Evolutionary conservation across 2,329 filamentous ascomycete species (phyloP).

Genomic region (Pezizomycotina sp.): DNA sequence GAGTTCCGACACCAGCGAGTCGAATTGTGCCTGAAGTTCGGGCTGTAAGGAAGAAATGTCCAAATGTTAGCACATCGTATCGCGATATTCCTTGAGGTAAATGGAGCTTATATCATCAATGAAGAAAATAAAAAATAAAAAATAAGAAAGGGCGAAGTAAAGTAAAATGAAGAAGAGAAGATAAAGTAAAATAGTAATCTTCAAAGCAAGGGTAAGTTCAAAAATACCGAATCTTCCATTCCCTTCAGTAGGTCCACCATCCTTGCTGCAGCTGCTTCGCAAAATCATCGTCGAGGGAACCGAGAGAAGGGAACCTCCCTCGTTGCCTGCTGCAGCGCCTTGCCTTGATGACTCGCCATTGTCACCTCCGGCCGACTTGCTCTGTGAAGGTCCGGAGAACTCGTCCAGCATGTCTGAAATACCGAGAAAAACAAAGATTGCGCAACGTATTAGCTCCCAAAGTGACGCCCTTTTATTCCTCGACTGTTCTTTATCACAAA

Average conservation of each 20-base stretch:
- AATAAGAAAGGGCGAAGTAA: conserved; percentile 30
- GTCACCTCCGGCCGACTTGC: conserved; percentile 4
- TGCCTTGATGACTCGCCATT: conserved; percentile 11
- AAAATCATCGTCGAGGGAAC: conserved; percentile 52
- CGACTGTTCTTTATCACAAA: neutral
- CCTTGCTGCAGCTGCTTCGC: conserved; percentile 72
- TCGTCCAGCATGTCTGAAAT: conserved; percentile 72
- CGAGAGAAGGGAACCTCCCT: conserved; percentile 35
- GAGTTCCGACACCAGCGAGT: conserved; percentile 59
- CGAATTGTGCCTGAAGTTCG: conserved; percentile 64
- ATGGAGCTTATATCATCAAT: no score
- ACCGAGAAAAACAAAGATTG: neutral
- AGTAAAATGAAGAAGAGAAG: conserved; percentile 3
- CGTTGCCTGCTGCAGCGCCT: conserved; percentile 14
- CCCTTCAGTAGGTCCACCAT: conserved; percentile 73
- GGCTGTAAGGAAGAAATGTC: conserved; percentile 27
- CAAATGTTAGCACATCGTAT: conserved; percentile 6
- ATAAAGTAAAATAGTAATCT: conserved; percentile 5
- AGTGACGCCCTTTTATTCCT: conserved; percentile 5
- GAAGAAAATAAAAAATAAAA: neutral
- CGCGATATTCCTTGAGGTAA: neutral
- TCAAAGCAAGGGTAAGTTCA: neutral
- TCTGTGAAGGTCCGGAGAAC: conserved; percentile 36
- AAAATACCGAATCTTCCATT: conserved; percentile 42
- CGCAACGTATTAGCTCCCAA: neutral